Percentiles rank a stretch among this genome's conserved stretches.
Evolutionary conservation across 1,284 basidiomycete species (phyloP).

Genomic region (Papiliotrema flavescens): DNA sequence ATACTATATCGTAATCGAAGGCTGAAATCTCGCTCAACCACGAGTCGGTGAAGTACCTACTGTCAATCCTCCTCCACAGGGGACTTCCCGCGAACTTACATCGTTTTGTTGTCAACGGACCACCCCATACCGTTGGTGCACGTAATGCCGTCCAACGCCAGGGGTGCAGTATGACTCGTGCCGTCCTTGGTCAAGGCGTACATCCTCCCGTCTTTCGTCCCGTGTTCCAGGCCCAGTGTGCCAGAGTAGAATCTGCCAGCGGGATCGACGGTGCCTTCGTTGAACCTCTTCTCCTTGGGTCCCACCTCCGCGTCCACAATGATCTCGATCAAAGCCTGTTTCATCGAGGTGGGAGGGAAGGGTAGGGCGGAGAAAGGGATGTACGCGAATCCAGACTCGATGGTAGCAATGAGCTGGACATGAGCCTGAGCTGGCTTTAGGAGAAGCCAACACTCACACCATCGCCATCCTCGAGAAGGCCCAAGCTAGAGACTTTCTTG

Average conservation of each 20-base stretch:
- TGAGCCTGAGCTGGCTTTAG: background rate
- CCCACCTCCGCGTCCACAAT: background rate
- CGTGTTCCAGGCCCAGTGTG: conserved; percentile 8
- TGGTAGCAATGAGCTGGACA: conserved; percentile 11
- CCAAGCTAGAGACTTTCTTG: background rate
- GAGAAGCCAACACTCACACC: background rate
- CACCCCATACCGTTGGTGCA: conserved; percentile 22
- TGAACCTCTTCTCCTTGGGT: conserved; percentile 8
- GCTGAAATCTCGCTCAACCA: conserved; percentile 9
- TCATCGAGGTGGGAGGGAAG: background rate
- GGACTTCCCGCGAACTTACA: conserved; percentile 7
- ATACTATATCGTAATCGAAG: conserved; percentile 15
- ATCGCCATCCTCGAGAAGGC: background rate
- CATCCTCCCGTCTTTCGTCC: background rate
- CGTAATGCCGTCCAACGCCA: conserved; percentile 12
- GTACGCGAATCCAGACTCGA: conserved; percentile 7
- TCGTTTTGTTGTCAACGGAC: conserved; percentile 6
- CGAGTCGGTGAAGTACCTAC: conserved; percentile 20
- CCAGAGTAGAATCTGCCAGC: conserved; percentile 12
- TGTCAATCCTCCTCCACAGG: background rate
- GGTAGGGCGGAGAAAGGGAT: conserved; percentile 12
- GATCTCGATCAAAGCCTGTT: background rate
- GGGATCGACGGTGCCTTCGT: conserved; percentile 18
- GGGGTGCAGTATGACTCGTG: background rate
- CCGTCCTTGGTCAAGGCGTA: background rate